Base-by-base conservation (phyloP, 2,329 filamentous ascomycete genomes). In the Aureobasidium namibiae region DNA sequence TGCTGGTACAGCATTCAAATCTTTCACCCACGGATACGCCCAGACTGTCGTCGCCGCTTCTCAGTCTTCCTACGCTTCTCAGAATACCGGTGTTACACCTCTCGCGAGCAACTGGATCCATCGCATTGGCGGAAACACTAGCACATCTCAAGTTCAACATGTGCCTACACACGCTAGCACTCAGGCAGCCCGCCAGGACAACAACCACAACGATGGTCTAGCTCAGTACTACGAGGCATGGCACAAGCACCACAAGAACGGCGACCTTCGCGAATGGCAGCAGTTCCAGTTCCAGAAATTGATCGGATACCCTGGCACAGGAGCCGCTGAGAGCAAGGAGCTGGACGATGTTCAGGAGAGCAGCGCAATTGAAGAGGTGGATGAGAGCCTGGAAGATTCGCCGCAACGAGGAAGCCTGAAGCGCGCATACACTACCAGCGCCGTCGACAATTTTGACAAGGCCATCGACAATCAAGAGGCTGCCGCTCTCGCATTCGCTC, bases 11-110 rank as follows among this genome's bases (percentile, higher is more conserved):
- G 70, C 70, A 57, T 67, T 73, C 67, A 97, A 97, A 80, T 91
- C 92, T 71, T 88, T 97, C 75, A 92, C 90, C 74, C 90, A 97
- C 84, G 92, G 92, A 77, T 97, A 96, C 83, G 92, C 92, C 68
- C 92, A 97, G 75, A 96, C 92, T 64, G 88, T 97, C 77, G 91
- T 99, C 77, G 94, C 94, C 71, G 92, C 91, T 69, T 90, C 90
- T 65, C 91, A 96, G 82, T 86, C 88, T 78, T 82, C 84, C 81
- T 82, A 90, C 86, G 81, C 85, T 78, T 72, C 90, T 42, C 79
- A 82, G 63, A 80, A 81, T 66, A 80, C 80, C 60, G 75, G 77
- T 44, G 74, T 84, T 61, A 80, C 79, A 63, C 75, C 80, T 42
- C 76, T 85, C 68, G 73, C 77, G 61, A 75, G 73, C 61, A 76